phyloP scores from a whole-genome alignment of 345 rosid species.

The Turritis glabra region DNA sequence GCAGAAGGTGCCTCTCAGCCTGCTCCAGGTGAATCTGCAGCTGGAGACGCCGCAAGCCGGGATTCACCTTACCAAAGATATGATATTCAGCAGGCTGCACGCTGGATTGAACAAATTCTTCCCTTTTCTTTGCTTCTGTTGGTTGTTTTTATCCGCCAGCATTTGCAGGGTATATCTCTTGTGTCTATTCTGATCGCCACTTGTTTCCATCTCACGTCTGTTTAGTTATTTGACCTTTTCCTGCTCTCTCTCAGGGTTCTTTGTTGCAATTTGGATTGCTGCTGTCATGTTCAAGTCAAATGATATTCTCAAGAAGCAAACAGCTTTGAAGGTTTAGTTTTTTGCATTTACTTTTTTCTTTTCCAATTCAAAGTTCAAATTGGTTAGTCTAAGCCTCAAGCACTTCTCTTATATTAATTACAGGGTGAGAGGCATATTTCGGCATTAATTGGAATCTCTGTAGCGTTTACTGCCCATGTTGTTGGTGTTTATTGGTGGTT shows the following conservation, averaged over 20 bases:
- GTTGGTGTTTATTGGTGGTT: conserved; percentile 97
- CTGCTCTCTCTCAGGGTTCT: conserved; percentile 68
- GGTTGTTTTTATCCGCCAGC: conserved; percentile 98
- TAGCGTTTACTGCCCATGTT: conserved; percentile 73
- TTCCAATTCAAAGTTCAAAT: not conserved
- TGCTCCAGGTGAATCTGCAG: conserved; percentile 49
- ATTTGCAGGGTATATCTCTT: conserved; percentile 73
- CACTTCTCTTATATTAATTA: conserved; percentile 39
- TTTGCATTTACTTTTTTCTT: not conserved
- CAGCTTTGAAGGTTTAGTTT: conserved; percentile 79
- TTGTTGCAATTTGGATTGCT: conserved; percentile 96
- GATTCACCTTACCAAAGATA: conserved; percentile 97
- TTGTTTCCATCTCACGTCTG: not conserved
- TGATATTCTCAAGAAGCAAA: conserved; percentile 91
- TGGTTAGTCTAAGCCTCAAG: conserved; percentile 23
- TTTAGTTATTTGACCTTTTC: conserved; percentile 26
- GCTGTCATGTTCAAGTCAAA: conserved; percentile 98
- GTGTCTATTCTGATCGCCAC: not conserved
- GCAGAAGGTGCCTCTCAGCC: conserved; percentile 54
- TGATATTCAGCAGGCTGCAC: conserved; percentile 98
- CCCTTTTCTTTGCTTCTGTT: conserved; percentile 96
- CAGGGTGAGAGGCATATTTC: conserved; percentile 98
- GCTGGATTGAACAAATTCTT: conserved; percentile 98
- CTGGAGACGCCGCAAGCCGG: conserved; percentile 58
- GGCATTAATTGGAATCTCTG: conserved; percentile 66